Conservation (phyloP, 164 flowering plant species). For the Nymphaea thermarum region DNA sequence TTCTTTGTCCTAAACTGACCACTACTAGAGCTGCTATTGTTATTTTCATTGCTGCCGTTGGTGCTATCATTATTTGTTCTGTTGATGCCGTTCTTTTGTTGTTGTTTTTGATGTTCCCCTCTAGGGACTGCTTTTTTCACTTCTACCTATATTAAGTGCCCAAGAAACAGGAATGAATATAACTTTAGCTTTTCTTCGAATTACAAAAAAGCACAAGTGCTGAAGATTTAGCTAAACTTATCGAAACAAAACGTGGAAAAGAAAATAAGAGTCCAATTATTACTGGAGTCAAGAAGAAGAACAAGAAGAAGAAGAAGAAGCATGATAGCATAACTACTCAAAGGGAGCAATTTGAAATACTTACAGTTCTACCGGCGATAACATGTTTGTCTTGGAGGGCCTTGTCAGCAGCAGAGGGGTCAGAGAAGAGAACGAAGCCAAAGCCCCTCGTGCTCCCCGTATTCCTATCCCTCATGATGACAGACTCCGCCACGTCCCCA, state of each 20-base stretch:
- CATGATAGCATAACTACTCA: neutral
- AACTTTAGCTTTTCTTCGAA: neutral
- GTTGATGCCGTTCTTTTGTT: slow-evolving; percentile 14
- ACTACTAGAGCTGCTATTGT: neutral
- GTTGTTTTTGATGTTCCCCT: slow-evolving; percentile 33
- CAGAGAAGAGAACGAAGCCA: slow-evolving; percentile 53
- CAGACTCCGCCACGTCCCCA: slow-evolving; percentile 33
- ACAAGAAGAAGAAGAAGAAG: neutral
- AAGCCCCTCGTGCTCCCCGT: slow-evolving; percentile 45
- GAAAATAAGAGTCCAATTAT: neutral
- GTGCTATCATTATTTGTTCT: slow-evolving; percentile 10
- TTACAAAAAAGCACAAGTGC: neutral
- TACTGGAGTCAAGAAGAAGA: too few relatives aligned
- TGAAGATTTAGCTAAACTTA: neutral
- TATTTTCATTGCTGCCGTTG: neutral
- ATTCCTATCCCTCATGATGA: slow-evolving; percentile 29
- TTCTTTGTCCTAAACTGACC: slow-evolving; percentile 43
- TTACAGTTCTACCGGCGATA: slow-evolving; percentile 44
- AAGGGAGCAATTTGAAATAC: slow-evolving; percentile 3
- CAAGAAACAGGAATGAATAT: neutral
- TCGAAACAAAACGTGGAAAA: neutral
- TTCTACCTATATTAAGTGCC: slow-evolving; percentile 43
- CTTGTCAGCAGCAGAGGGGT: slow-evolving; percentile 33
- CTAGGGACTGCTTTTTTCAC: slow-evolving; percentile 62
- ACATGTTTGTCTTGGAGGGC: slow-evolving; percentile 50